A percentile compares a stretch with the other conserved stretches of the same genome.
phyloP scores from a whole-genome alignment of 2,329 filamentous ascomycete species.

The Cephalotrichum gorgonifer region DNA sequence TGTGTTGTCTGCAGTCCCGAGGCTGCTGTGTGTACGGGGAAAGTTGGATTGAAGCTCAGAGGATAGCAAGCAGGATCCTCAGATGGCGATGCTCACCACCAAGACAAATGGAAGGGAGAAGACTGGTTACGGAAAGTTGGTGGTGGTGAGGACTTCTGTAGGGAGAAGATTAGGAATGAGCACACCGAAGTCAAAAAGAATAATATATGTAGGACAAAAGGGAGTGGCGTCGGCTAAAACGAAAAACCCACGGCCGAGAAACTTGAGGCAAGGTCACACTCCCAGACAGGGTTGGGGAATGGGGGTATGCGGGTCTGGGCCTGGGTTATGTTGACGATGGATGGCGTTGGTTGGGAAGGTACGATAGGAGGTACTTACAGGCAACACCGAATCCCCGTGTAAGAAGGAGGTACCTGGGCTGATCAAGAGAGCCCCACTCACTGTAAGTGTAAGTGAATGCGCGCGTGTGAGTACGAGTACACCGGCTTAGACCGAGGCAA shows the following conservation, averaged over 20 bases:
- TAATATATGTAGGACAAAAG: not conserved
- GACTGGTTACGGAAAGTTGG: too few relatives aligned
- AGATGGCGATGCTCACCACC: too few relatives aligned
- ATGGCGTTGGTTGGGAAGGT: not conserved
- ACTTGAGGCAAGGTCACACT: not conserved
- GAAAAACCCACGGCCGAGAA: not conserved
- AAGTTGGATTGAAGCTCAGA: not conserved
- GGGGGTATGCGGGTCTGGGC: not conserved
- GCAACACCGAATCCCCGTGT: not conserved
- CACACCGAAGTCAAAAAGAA: not conserved
- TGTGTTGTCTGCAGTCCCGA: not conserved
- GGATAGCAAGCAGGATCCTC: too few relatives aligned
- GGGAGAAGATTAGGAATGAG: too few relatives aligned
- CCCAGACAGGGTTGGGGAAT: constrained; percentile 2
- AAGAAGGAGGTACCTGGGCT: not conserved
- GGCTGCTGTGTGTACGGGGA: not conserved
- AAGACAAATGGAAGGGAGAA: too few relatives aligned
- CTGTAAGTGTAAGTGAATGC: not conserved
- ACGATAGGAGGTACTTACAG: not conserved
- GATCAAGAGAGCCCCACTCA: not conserved
- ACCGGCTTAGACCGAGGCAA: not conserved
- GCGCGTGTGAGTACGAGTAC: too few relatives aligned
- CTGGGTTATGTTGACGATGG: not conserved
- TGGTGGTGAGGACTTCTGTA: too few relatives aligned
- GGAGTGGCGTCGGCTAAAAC: not conserved